Base-by-base conservation (phyloP, 2,329 filamentous ascomycete genomes). In the Ramichloridium luteum region DNA sequence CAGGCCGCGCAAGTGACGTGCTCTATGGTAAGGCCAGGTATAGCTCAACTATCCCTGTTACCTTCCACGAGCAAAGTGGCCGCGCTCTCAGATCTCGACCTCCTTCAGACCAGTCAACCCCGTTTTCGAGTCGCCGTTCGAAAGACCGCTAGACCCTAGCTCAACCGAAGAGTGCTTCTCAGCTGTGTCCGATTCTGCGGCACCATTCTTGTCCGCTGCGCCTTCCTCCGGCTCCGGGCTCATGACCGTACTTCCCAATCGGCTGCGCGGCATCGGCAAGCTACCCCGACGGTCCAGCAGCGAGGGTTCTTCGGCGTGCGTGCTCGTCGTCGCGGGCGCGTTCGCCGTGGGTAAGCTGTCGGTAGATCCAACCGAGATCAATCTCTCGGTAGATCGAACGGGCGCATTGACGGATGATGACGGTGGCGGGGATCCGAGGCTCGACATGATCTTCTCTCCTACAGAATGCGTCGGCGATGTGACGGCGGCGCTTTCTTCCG, bases 401-500 rank as follows among this genome's bases (percentile, higher is more conserved):
- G n/a, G 20, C 8, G 20, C 20, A 23, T 23, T 23, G 20, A n/a
- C 20, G n/a, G 20, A 23, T 8, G 20, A 8, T 23, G 20, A 23
- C n/a, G 20, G n/a, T 8, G n/a, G 8, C 20, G 20, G n/a, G 20
- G 8, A 8, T 23, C 20, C 8, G n/a, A n/a, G 20, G 20, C 20
- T 38, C 16, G 38, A 28, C 28, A 33, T 9, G 32, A 32, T 13
- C 38, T 32, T 16, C 28, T 34, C 12, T 37, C 27, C 30, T 38
- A 43, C n/a, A 23, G 8, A 8, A 23, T 8, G n/a, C 8, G 8
- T 8, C n/a, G 20, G n/a, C 8, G 20, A n/a, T 23, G 20, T 23
- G 8, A n/a, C n/a, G 8, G 20, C 20, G n/a, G 41, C 35, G 32
- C 36, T 43, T 25, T 88, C 82, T 57, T 88, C 82, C 1, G 77